A percentile compares a stretch with the other conserved stretches of the same genome.
phyloP scores from a whole-genome alignment of 768 basidiomycete genomes.

The Amanita pseudoporphyria region DNA sequence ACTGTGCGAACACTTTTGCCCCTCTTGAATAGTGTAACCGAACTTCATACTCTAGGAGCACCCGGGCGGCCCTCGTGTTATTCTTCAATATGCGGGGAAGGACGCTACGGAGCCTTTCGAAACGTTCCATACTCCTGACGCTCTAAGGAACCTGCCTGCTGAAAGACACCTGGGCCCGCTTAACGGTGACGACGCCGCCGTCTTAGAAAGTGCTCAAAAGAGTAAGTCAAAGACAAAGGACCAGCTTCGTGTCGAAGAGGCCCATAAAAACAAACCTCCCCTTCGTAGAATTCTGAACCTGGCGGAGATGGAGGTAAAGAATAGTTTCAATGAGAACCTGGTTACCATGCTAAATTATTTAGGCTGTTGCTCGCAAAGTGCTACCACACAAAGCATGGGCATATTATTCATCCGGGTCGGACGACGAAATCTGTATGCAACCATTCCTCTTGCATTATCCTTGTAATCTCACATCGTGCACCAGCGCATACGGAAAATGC shows the following conservation, averaged over 20 bases:
- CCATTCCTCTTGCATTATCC: neutral
- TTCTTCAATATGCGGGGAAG: constrained; percentile 75
- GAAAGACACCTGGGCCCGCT: constrained; percentile 70
- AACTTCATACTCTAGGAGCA: constrained; percentile 41
- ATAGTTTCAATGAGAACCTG: neutral
- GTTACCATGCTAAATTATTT: constrained; percentile 4
- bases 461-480: constrained; percentile 13
- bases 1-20: constrained; percentile 28
- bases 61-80: constrained; percentile 75
- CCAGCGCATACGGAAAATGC: constrained; percentile 59
- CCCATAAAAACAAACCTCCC: constrained; percentile 51
- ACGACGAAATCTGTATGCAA: constrained; percentile 69
- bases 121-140: constrained; percentile 80
- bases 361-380: constrained; percentile 65
- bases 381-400: constrained; percentile 70
- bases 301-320: constrained; percentile 71
- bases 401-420: constrained; percentile 81
- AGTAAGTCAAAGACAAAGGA: constrained; percentile 57
- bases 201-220: constrained; percentile 25
- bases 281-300: constrained; percentile 64
- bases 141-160: constrained; percentile 62
- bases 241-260: constrained; percentile 57
- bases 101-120: constrained; percentile 75
- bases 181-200: constrained; percentile 31
- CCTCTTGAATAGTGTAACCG: constrained; percentile 1